Evolutionary conservation across 345 rosid genomes (phyloP).

Genomic region (Laguncularia racemosa): DNA sequence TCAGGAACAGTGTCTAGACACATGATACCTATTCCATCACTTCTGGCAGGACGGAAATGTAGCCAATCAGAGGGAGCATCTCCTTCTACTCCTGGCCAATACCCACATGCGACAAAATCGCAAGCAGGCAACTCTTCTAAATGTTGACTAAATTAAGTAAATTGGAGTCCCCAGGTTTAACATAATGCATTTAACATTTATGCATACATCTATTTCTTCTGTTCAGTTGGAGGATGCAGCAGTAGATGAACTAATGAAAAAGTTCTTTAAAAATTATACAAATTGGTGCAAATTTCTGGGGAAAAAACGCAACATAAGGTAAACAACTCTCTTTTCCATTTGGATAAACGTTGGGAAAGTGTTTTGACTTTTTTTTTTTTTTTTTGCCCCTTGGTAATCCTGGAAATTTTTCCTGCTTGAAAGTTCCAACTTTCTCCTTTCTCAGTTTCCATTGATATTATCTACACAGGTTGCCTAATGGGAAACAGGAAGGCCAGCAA

Average conservation of each 20-base stretch:
- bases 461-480: slow-evolving; percentile 60
- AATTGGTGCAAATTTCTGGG: slow-evolving; percentile 85
- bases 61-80: slow-evolving; percentile 91
- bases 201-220: not conserved
- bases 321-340: slow-evolving; percentile 10
- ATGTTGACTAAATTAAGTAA: slow-evolving; percentile 31
- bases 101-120: slow-evolving; percentile 45
- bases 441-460: not conserved
- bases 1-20: too few species aligned
- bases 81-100: slow-evolving; percentile 81
- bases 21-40: too few species aligned
- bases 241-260: slow-evolving; percentile 75
- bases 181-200: not conserved
- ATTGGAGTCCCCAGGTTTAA: not conserved
- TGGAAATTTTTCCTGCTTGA: too few species aligned
- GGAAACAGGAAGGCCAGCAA: slow-evolving; percentile 74
- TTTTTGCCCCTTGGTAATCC: too few species aligned
- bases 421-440: not conserved
- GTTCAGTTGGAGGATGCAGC: slow-evolving; percentile 66
- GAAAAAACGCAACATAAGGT: slow-evolving; percentile 75
- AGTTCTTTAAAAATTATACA: slow-evolving; percentile 80
- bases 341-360: not conserved
- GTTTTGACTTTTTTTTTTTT: not conserved
- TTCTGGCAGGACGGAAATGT: slow-evolving; percentile 67
- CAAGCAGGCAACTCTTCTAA: slow-evolving; percentile 37